phyloP scores from a whole-genome alignment of 345 rosid species.

The Pugionium cornutum region DNA sequence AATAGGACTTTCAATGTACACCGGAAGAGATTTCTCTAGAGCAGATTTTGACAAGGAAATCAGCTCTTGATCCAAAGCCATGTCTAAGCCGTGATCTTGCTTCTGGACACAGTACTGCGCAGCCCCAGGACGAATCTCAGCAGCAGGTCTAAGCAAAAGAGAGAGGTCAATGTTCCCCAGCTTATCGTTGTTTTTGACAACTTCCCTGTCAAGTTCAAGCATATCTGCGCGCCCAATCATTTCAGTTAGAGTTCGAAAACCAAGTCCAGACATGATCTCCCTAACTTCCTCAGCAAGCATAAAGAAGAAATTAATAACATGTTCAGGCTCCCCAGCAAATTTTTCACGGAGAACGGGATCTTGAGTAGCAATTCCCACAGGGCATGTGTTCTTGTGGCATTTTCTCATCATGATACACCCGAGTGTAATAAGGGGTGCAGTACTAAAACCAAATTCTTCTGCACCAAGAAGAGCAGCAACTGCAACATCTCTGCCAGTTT shows the following conservation, averaged over 20 bases:
- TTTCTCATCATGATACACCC: constrained; percentile 99
- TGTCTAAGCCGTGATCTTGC: constrained; percentile 96
- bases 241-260: constrained; percentile 77
- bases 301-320: constrained; percentile 94
- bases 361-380: constrained; percentile 99
- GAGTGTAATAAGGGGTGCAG: constrained; percentile 97
- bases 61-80: constrained; percentile 87
- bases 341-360: constrained; percentile 98
- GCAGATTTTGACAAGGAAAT: constrained; percentile 69
- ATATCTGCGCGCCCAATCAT: constrained; percentile 99
- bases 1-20: constrained; percentile 74
- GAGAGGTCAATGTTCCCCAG: constrained; percentile 89
- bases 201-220: constrained; percentile 96
- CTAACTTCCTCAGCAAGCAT: constrained; percentile 98
- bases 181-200: constrained; percentile 72
- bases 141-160: constrained; percentile 83
- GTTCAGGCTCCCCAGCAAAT: constrained; percentile 99
- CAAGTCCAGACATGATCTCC: constrained; percentile 94
- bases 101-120: constrained; percentile 90
- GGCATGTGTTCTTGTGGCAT: constrained; percentile 99
- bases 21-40: constrained; percentile 77
- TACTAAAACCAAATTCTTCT: constrained; percentile 99
- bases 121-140: constrained; percentile 91
- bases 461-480: constrained; percentile 99
- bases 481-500: constrained; percentile 99